Percentiles rank a stretch among this genome's conserved stretches.
These are phyloP conservation scores for Pichia norvegensis DNA, from an alignment of 1,139 yeast species.

Conservation along the genomic window DNA sequence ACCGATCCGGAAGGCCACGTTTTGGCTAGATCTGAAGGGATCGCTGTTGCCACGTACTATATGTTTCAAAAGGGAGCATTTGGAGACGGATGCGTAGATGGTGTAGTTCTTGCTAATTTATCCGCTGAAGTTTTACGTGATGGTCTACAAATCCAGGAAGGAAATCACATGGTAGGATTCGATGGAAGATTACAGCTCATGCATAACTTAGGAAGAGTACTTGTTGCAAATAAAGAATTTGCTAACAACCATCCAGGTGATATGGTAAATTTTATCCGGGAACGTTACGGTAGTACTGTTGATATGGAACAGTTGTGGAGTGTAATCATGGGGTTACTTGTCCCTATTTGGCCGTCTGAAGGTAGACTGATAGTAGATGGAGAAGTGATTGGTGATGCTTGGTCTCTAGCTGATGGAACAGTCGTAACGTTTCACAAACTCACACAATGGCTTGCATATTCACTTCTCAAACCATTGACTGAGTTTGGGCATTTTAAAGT, in stretches of 20 bases:
- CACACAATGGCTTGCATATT: constrained; percentile 57
- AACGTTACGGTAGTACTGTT: too few species aligned
- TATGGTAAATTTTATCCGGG: too few species aligned
- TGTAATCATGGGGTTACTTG: constrained; percentile 43
- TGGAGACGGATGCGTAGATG: constrained; percentile 35
- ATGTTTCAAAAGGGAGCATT: constrained; percentile 44
- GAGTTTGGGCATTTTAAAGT: constrained; percentile 36
- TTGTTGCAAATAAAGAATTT: constrained; percentile 33
- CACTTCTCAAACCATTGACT: constrained; percentile 44
- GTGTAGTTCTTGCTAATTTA: constrained; percentile 31
- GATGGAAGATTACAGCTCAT: constrained; percentile 43
- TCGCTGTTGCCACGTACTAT: constrained; percentile 49
- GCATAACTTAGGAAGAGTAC: constrained; percentile 38
- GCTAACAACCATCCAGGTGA: constrained; percentile 49
- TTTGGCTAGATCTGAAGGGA: constrained; percentile 46
- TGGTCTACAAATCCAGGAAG: constrained; percentile 35
- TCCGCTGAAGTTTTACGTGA: constrained; percentile 23
- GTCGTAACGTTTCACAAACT: constrained; percentile 54
- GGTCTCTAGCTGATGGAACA: constrained; percentile 36
- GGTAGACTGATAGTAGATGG: constrained; percentile 44
- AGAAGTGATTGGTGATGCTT: constrained; percentile 49
- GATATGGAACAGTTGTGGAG: constrained; percentile 43
- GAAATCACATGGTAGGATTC: constrained; percentile 44
- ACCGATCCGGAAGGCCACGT: constrained; percentile 27
- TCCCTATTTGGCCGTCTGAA: constrained; percentile 50